Conservation (phyloP, 257 asterid species). For the Solanum piurae region DNA sequence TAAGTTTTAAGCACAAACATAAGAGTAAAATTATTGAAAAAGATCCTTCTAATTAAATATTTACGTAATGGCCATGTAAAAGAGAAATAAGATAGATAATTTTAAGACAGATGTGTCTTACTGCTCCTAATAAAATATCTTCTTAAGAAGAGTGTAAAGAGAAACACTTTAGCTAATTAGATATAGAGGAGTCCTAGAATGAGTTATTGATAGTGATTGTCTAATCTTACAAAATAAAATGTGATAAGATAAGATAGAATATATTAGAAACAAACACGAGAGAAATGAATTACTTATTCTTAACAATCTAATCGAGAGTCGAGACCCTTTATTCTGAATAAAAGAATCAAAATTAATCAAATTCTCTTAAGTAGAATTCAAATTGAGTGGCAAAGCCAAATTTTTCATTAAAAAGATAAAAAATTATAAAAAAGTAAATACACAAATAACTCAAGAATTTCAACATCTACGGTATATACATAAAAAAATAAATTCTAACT, state of each 20-base stretch:
- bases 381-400: accelerated
- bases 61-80: accelerated
- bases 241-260: background rate
- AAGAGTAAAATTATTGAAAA: background rate
- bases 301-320: background rate
- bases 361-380: background rate
- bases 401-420: accelerated
- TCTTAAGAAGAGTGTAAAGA: background rate
- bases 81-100: background rate
- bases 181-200: background rate
- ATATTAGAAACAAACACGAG: background rate
- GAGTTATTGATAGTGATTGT: background rate
- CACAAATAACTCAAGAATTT: no score
- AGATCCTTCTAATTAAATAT: background rate
- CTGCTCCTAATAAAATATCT: background rate
- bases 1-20: background rate
- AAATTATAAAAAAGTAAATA: no score
- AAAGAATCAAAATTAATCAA: background rate
- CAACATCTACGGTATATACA: background rate
- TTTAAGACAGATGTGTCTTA: accelerated
- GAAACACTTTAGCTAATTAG: background rate
- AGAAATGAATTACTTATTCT: background rate
- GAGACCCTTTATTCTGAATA: background rate
- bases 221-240: background rate
- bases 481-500: no score